phyloP scores from a whole-genome alignment of 768 basidiomycete species.

The Cantharellus anzutake region DNA sequence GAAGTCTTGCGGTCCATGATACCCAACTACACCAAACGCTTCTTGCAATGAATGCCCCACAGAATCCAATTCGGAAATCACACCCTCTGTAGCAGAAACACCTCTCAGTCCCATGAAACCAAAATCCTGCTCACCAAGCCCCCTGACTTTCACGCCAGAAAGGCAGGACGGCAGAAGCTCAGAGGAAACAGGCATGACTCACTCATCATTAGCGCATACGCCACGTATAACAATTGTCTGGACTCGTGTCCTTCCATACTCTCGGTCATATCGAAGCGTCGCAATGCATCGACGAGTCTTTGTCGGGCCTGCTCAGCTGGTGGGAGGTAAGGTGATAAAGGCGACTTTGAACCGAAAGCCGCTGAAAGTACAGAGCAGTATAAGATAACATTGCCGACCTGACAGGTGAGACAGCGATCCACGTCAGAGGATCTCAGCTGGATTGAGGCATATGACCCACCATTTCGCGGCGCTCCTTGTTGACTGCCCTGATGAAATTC shows the following conservation, averaged over 20 bases:
- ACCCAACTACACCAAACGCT: constrained; percentile 84
- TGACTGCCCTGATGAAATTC: constrained; percentile 86
- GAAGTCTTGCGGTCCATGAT: constrained; percentile 52
- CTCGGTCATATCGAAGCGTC: constrained; percentile 61
- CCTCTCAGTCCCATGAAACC: background rate
- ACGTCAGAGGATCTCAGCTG: background rate
- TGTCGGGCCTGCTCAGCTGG: constrained; percentile 76
- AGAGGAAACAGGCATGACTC: constrained; percentile 7
- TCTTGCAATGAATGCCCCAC: constrained; percentile 68
- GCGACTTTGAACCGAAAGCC: constrained; percentile 69
- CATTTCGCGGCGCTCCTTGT: constrained; percentile 74
- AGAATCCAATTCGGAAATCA: constrained; percentile 72
- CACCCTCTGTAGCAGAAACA: constrained; percentile 29
- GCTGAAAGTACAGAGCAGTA: constrained; percentile 67
- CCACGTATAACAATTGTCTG: constrained; percentile 77
- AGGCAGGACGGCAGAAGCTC: background rate
- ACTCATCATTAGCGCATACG: constrained; percentile 82
- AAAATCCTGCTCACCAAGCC: background rate
- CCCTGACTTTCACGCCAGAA: background rate
- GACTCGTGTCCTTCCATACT: constrained; percentile 48
- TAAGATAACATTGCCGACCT: constrained; percentile 83
- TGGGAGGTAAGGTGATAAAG: constrained; percentile 90
- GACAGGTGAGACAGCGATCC: background rate
- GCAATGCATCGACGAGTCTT: constrained; percentile 65
- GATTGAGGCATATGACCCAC: constrained; percentile 8